A percentile compares a stretch with the other conserved stretches of the same genome.
phyloP scores from a whole-genome alignment of 805 yeast genomes.

The Ogataea minuta region DNA sequence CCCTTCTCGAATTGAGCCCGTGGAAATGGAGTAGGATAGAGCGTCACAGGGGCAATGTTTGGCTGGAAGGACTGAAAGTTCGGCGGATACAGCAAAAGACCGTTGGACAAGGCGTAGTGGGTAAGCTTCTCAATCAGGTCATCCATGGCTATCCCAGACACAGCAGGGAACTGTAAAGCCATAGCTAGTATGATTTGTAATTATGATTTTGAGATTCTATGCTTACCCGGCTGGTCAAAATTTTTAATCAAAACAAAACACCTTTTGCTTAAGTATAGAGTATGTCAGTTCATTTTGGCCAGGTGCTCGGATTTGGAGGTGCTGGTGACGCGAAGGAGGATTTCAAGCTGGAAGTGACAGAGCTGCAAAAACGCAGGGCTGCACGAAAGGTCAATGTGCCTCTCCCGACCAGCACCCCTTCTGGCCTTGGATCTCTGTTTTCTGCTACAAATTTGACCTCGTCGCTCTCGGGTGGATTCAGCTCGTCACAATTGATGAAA shows the following conservation, averaged over 20 bases:
- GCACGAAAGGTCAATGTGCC: conserved; percentile 18
- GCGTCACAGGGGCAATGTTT: conserved; percentile 81
- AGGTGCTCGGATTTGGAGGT: conserved; percentile 26
- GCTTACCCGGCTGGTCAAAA: conserved; percentile 12
- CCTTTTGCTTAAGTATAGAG: conserved; percentile 1
- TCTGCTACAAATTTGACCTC: conserved; percentile 8
- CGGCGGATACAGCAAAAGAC: conserved; percentile 78
- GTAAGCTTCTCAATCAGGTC: conserved; percentile 34
- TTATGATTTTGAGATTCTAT: background rate
- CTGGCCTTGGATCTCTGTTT: conserved; percentile 17
- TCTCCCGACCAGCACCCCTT: conserved; percentile 4
- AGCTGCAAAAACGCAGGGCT: conserved; percentile 31
- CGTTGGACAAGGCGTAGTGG: conserved; percentile 80
- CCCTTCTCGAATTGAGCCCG: conserved; percentile 64
- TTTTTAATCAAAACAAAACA: conserved; percentile 9
- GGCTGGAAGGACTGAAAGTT: conserved; percentile 43
- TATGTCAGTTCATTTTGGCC: conserved; percentile 32
- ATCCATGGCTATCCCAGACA: background rate
- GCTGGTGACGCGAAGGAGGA: conserved; percentile 15
- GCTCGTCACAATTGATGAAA: conserved; percentile 19
- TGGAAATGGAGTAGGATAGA: conserved; percentile 90
- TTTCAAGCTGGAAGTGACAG: conserved; percentile 23
- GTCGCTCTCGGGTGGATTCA: conserved; percentile 15
- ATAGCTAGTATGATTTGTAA: conserved; percentile 5
- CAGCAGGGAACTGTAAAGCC: conserved; percentile 5